Percentiles rank a stretch among this genome's conserved stretches.
These are phyloP conservation scores for Sporothrix sp. DNA, from an alignment of 2,329 filamentous ascomycete species.

Conservation along the genomic window DNA sequence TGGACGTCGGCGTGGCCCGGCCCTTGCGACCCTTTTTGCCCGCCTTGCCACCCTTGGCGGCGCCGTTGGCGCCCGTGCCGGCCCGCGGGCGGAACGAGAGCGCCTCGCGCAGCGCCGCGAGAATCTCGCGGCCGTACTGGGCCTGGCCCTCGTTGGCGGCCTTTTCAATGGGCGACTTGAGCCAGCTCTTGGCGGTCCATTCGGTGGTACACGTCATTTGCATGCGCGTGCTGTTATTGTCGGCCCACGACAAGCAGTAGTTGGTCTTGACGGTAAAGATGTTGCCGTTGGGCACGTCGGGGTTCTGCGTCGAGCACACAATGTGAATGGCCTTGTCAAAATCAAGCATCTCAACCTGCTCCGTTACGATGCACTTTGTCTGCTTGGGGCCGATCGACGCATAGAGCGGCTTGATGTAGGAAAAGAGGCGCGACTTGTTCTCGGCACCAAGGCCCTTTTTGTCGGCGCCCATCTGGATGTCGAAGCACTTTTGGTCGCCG, in stretches of 20 bases:
- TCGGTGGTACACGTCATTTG: conserved; percentile 86
- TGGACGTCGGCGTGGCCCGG: conserved; percentile 36
- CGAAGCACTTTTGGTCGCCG: conserved; percentile 77
- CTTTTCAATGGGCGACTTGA: conserved; percentile 94
- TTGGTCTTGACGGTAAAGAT: conserved; percentile 87
- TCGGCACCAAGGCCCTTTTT: conserved; percentile 69
- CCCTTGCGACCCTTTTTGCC: conserved; percentile 44
- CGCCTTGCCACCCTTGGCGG: conserved; percentile 6
- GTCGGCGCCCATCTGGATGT: conserved; percentile 71
- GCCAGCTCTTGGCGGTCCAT: conserved; percentile 96
- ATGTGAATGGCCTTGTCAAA: conserved; percentile 79
- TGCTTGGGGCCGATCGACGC: conserved; percentile 81
- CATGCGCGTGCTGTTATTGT: conserved; percentile 74
- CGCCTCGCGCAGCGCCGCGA: conserved; percentile 62
- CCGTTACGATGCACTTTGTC: conserved; percentile 86
- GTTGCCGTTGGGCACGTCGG: conserved; percentile 90
- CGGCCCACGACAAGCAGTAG: conserved; percentile 89
- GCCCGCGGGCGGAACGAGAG: conserved; percentile 55
- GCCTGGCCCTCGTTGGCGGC: conserved; percentile 84
- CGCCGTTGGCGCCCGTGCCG: conserved; percentile 34
- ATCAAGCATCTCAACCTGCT: conserved; percentile 75
- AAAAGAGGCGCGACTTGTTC: conserved; percentile 63
- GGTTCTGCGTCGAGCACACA: conserved; percentile 75
- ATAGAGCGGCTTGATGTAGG: conserved; percentile 85
- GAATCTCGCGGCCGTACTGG: conserved; percentile 71